phyloP scores from a whole-genome alignment of 192 early-diverging fungal genomes.

The Geranomyces michiganensis region DNA sequence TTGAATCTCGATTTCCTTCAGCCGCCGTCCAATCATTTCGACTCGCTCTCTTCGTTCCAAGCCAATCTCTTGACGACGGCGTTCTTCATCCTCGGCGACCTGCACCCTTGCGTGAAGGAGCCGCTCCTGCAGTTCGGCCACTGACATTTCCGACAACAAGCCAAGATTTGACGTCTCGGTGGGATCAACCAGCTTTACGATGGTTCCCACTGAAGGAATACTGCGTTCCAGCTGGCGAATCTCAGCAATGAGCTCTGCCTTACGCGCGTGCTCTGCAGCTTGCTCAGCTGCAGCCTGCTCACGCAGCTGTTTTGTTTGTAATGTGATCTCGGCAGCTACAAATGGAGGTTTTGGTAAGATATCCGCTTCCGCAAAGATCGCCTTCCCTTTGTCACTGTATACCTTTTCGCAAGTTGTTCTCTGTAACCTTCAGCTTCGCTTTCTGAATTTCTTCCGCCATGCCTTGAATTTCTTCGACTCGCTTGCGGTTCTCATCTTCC shows the following conservation, averaged over 20 bases:
- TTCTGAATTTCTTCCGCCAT: constrained; percentile 48
- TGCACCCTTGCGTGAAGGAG: constrained; percentile 35
- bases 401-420: constrained; percentile 51
- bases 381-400: not conserved
- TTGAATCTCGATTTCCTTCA: constrained; percentile 48
- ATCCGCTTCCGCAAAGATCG: not conserved
- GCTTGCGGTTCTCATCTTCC: constrained; percentile 47
- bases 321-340: constrained; percentile 40
- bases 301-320: constrained; percentile 34
- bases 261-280: constrained; percentile 46
- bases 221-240: constrained; percentile 55
- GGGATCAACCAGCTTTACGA: constrained; percentile 48
- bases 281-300: constrained; percentile 40
- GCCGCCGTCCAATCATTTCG: constrained; percentile 39
- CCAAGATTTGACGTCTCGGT: constrained; percentile 53
- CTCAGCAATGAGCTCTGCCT: constrained; percentile 56
- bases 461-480: constrained; percentile 50
- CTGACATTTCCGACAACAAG: constrained; percentile 59
- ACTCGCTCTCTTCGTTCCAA: constrained; percentile 26
- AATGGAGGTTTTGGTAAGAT: not conserved
- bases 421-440: constrained; percentile 45
- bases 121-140: constrained; percentile 59
- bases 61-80: constrained; percentile 46
- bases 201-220: constrained; percentile 41
- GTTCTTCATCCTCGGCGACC: constrained; percentile 32